Conservation (phyloP, 129 eudicot genomes). For the Pseudognaphalium luteoalbum region DNA sequence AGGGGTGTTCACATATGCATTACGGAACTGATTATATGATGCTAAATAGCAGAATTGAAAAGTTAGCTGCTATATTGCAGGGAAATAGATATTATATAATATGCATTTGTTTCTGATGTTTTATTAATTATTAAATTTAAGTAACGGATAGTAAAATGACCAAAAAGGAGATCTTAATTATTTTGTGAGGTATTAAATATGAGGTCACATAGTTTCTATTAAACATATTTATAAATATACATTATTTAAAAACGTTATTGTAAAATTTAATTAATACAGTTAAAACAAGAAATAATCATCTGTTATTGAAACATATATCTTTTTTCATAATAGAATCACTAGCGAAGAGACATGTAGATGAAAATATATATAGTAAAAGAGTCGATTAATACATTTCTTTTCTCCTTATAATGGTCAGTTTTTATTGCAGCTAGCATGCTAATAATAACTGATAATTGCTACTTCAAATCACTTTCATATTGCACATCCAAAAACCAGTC, state of each 20-base stretch:
- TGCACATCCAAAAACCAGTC: not conserved
- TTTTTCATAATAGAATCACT: not conserved
- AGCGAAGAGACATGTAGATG: not conserved
- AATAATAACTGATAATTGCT: not conserved
- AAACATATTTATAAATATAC: not conserved
- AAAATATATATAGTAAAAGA: not conserved
- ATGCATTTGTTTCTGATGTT: not conserved
- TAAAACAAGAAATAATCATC: too few species aligned
- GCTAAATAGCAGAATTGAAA: not conserved
- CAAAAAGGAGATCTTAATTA: not conserved
- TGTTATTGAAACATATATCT: too few species aligned
- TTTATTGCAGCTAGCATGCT: not conserved
- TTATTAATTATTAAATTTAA: not conserved
- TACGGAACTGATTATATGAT: too few species aligned
- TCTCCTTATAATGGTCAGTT: not conserved
- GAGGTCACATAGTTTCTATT: not conserved
- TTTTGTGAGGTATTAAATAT: too few species aligned
- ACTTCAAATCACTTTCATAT: not conserved
- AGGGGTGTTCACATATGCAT: too few species aligned
- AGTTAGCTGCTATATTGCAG: not conserved
- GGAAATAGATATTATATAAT: not conserved
- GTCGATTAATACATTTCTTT: not conserved
- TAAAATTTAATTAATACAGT: too few species aligned
- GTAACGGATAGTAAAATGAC: not conserved
- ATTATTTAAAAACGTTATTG: too few species aligned